Evolutionary conservation across 176 grass and related monocot genomes (phyloP).

Genomic region (Oropetium thomaeum): DNA sequence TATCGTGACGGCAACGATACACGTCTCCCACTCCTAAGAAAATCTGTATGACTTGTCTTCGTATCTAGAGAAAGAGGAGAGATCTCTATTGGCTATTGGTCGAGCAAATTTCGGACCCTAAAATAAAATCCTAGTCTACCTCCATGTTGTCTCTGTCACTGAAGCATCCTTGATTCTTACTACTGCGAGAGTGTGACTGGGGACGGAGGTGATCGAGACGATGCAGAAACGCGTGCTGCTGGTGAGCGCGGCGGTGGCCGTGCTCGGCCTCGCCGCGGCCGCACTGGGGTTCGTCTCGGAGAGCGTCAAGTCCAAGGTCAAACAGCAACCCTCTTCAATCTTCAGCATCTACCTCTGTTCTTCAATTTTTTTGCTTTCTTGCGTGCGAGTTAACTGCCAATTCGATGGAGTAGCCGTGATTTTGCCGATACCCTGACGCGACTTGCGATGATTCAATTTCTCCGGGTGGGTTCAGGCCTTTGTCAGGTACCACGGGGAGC

Average conservation of each 20-base stretch:
- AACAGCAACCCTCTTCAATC: background rate
- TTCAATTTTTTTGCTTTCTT: background rate
- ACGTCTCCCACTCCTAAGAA: too few species aligned
- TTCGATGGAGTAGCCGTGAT: background rate
- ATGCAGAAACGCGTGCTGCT: conserved; percentile 24
- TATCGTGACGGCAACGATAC: too few species aligned
- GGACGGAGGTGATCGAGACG: background rate
- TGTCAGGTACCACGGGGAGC: background rate
- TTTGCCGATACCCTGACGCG: background rate
- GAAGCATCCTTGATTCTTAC: background rate
- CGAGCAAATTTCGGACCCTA: background rate
- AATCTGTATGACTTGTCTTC: background rate
- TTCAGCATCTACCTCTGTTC: background rate
- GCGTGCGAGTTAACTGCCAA: too few species aligned
- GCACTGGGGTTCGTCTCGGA: conserved; percentile 23
- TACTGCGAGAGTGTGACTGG: background rate
- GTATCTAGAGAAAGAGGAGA: background rate
- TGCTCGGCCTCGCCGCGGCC: conserved; percentile 5
- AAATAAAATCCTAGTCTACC: background rate
- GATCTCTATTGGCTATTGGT: background rate
- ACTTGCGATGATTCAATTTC: background rate
- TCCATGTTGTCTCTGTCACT: background rate
- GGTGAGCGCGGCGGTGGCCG: conserved; percentile 11
- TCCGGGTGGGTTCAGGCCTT: background rate
- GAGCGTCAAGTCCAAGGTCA: conserved; percentile 10